Conservation (phyloP, 2,329 filamentous ascomycete species). For the Fusarium compactum region DNA sequence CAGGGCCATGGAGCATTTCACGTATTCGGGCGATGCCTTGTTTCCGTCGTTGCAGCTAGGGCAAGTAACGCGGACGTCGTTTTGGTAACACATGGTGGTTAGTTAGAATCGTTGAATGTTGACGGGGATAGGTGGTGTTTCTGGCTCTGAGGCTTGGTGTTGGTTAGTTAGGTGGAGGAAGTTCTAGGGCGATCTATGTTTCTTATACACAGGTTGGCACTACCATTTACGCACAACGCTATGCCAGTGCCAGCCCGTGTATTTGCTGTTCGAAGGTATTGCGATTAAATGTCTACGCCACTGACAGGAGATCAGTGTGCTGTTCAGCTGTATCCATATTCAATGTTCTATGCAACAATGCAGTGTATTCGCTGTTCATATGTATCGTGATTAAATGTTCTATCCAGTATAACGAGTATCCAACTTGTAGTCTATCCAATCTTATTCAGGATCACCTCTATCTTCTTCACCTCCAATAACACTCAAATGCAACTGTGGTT, state of each 20-base stretch:
- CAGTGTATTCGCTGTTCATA: background rate
- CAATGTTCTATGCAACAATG: background rate
- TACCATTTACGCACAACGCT: rapidly evolving
- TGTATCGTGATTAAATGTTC: conserved; percentile 7
- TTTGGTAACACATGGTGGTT: background rate
- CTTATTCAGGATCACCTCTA: background rate
- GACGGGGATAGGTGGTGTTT: background rate
- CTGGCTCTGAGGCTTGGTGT: background rate
- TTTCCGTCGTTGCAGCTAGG: background rate
- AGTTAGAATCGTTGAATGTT: background rate
- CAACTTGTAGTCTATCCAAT: conserved; percentile 3
- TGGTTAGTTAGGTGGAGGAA: background rate
- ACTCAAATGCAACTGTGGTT: conserved; percentile 50
- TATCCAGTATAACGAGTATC: background rate
- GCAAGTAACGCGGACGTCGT: background rate
- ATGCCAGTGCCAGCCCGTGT: background rate
- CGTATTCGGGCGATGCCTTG: background rate
- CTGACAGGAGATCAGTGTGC: background rate
- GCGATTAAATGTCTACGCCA: background rate
- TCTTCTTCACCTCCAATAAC: conserved; percentile 47
- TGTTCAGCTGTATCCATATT: background rate
- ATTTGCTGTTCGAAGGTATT: background rate
- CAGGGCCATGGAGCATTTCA: background rate
- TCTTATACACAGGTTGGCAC: background rate
- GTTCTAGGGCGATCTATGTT: background rate